These are phyloP conservation scores for Leonotis leonurus DNA, from an alignment of 257 asterid genomes.

Conservation along the genomic window DNA sequence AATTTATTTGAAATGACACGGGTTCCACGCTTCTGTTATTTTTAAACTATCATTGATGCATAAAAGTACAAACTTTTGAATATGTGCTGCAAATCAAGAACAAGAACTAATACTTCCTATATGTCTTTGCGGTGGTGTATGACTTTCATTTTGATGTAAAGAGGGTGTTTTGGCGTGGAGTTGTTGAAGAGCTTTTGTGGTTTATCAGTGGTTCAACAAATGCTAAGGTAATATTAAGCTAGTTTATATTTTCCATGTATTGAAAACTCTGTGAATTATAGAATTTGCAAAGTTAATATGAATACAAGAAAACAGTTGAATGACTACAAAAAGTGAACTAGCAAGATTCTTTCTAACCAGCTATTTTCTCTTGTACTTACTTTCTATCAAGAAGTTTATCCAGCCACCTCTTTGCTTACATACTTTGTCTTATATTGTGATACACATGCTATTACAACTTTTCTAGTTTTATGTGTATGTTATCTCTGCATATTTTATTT, in stretches of 20 bases:
- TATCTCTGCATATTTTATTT: not conserved
- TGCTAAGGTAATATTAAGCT: conserved; percentile 57
- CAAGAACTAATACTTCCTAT: not conserved
- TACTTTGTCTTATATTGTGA: not conserved
- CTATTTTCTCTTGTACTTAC: not conserved
- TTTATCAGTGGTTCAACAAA: conserved; percentile 95
- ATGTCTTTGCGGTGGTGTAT: not conserved
- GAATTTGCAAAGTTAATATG: not conserved
- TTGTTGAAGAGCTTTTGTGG: conserved; percentile 97
- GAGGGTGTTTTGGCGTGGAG: conserved; percentile 96
- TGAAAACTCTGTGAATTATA: not conserved
- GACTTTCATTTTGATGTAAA: conserved; percentile 19
- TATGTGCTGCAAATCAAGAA: not conserved
- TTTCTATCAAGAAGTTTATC: not conserved
- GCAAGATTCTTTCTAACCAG: not conserved
- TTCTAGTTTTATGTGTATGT: not conserved
- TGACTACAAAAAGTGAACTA: not conserved
- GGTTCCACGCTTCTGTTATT: not conserved
- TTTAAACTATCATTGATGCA: not conserved
- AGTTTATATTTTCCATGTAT: not conserved
- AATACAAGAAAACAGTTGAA: not conserved
- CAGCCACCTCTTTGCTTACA: not conserved
- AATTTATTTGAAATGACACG: not conserved
- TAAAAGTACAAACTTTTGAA: not conserved
- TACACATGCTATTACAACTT: not conserved